A percentile compares a stretch with the other conserved stretches of the same genome.
Conservation (phyloP, 2,329 filamentous ascomycete species). For the Chrysosporium keratinophilum region DNA sequence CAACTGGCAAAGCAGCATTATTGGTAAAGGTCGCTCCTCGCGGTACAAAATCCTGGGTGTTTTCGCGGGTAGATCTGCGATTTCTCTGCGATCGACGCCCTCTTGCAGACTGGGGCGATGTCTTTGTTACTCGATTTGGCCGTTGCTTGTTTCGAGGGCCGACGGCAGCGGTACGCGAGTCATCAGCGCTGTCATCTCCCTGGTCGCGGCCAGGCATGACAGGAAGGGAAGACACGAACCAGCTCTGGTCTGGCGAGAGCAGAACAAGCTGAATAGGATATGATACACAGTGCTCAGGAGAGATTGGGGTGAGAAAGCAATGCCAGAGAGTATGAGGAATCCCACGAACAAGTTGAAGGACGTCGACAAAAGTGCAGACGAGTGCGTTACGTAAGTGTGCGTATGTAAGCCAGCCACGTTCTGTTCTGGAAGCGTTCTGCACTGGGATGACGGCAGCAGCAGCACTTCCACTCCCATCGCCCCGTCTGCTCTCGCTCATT, state of each 20-base stretch:
- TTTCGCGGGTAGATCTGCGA: conserved; percentile 18
- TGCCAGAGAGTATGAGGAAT: no score
- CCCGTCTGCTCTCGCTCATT: neutral
- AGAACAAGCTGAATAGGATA: neutral
- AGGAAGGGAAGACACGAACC: conserved; percentile 18
- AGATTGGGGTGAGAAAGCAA: no score
- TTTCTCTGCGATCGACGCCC: conserved; percentile 23
- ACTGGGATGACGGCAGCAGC: neutral
- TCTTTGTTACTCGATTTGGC: conserved; percentile 21
- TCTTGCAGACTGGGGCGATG: conserved; percentile 19
- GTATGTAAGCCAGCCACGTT: neutral
- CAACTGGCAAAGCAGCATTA: conserved; percentile 20
- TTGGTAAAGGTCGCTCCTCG: conserved; percentile 29
- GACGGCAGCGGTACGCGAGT: conserved; percentile 40
- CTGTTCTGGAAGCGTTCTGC: neutral
- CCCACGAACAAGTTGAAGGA: no score
- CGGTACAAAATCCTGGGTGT: conserved; percentile 31
- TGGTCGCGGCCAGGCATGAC: conserved; percentile 13
- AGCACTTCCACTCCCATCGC: neutral
- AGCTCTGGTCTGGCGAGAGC: neutral
- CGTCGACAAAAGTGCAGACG: no score
- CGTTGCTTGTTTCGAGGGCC: conserved; percentile 26
- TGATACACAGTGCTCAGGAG: no score
- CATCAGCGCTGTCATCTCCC: conserved; percentile 24
- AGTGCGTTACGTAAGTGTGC: no score